These are phyloP conservation scores for Bertia moriformis DNA, from an alignment of 2,329 filamentous ascomycete species.

Conservation along the genomic window DNA sequence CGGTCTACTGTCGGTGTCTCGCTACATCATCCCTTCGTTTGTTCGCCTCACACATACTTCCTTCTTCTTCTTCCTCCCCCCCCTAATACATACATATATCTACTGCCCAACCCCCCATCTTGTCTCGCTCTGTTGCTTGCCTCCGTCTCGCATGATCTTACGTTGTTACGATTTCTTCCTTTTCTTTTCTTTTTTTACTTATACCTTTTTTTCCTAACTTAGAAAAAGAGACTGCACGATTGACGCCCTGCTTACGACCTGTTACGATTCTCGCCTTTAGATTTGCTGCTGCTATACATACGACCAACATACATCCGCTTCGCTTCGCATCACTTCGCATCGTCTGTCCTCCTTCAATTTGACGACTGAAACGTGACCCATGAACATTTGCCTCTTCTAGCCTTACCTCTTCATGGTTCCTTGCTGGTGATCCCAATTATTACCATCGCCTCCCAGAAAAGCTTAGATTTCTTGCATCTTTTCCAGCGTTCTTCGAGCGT, in stretches of 20 bases:
- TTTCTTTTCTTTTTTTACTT: conserved; percentile 10
- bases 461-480: too few relatives aligned
- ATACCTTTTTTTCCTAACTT: conserved; percentile 13
- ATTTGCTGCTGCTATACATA: too few relatives aligned
- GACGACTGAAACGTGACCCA: not conserved
- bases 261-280: too few relatives aligned
- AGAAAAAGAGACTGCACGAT: not conserved
- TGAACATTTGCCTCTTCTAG: too few relatives aligned
- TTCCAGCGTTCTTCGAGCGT: not conserved
- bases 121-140: too few relatives aligned
- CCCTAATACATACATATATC: not conserved
- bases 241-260: conserved; percentile 1
- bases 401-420: too few relatives aligned
- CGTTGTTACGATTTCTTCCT: not conserved
- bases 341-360: conserved; percentile 6
- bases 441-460: too few relatives aligned
- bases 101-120: too few relatives aligned
- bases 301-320: not conserved
- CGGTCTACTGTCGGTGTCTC: not conserved
- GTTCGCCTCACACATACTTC: conserved; percentile 1
- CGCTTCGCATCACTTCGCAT: conserved; percentile 3
- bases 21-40: conserved; percentile 1
- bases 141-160: too few relatives aligned
- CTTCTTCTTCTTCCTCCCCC: not conserved
- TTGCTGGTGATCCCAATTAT: not conserved